Evolutionary conservation across 805 yeast genomes (phyloP).

Genomic region (Debaryomyces castellii): DNA sequence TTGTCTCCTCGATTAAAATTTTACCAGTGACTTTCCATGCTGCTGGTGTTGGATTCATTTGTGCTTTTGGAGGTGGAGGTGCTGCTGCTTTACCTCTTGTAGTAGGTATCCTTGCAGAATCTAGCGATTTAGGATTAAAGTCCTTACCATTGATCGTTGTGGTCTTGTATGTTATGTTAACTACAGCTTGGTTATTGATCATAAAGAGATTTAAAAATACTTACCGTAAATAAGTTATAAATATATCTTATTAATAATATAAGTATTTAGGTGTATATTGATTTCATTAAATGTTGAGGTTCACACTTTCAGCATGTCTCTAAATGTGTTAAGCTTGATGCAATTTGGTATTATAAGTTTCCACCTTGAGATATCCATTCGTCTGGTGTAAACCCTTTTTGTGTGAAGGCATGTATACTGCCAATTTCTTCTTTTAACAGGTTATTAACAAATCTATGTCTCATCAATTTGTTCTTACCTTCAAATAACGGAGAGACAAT

Average conservation of each 20-base stretch:
- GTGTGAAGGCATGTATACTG: slow-evolving; percentile 91
- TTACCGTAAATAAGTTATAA: slow-evolving; percentile 3
- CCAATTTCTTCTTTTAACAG: slow-evolving; percentile 84
- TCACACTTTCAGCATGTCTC: not conserved
- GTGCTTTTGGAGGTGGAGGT: slow-evolving; percentile 82
- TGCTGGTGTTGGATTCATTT: slow-evolving; percentile 68
- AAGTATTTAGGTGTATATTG: not conserved
- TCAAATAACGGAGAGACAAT: slow-evolving; percentile 72
- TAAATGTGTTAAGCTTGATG: not conserved
- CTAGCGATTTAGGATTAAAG: slow-evolving; percentile 30
- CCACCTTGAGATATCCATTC: slow-evolving; percentile 67
- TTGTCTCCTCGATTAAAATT: slow-evolving; percentile 59
- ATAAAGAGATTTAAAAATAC: slow-evolving; percentile 10
- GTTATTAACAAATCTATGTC: slow-evolving; percentile 83
- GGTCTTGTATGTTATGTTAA: slow-evolving; percentile 21
- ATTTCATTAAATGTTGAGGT: not conserved
- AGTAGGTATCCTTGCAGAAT: slow-evolving; percentile 50
- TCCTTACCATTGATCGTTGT: slow-evolving; percentile 32
- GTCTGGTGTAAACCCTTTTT: slow-evolving; percentile 80
- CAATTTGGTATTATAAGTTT: slow-evolving; percentile 4
- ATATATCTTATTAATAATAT: not conserved
- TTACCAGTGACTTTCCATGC: slow-evolving; percentile 62
- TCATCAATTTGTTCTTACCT: slow-evolving; percentile 79
- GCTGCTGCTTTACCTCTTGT: slow-evolving; percentile 73
- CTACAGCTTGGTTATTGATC: slow-evolving; percentile 24